These are phyloP conservation scores for Jacaranda copaia DNA, from an alignment of 257 asterid genomes.

Conservation along the genomic window DNA sequence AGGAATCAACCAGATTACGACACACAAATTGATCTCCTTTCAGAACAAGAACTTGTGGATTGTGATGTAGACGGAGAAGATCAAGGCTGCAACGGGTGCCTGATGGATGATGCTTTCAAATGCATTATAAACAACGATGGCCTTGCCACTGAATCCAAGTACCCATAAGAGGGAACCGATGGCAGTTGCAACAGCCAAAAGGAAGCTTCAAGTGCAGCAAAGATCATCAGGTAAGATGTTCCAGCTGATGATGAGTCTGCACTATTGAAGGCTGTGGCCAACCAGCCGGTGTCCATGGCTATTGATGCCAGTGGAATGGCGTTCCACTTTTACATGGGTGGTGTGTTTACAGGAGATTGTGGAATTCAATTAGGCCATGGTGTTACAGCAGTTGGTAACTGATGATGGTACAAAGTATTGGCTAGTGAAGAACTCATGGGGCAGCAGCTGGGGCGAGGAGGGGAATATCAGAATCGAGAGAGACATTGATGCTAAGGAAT, in stretches of 20 bases:
- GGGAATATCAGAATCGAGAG: slow-evolving; percentile 47
- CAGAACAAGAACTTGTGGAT: too few species aligned
- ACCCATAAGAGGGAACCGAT: slow-evolving; percentile 28
- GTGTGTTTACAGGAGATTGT: slow-evolving; percentile 39
- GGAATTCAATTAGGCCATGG: slow-evolving; percentile 37
- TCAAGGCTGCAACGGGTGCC: slow-evolving; percentile 34
- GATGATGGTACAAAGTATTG: slow-evolving; percentile 41
- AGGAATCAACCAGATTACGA: too few species aligned
- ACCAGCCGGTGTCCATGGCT: slow-evolving; percentile 24
- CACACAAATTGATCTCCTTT: too few species aligned
- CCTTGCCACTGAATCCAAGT: slow-evolving; percentile 17
- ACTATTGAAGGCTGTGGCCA: slow-evolving; percentile 36
- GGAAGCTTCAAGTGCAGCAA: slow-evolving; percentile 7
- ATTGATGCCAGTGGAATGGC: slow-evolving; percentile 21
- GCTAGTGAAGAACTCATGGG: slow-evolving; percentile 47
- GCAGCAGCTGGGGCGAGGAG: slow-evolving; percentile 45
- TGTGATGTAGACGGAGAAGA: slow-evolving; percentile 25
- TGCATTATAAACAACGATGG: slow-evolving; percentile 28
- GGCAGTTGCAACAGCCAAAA: slow-evolving; percentile 5
- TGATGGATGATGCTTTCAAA: slow-evolving; percentile 29
- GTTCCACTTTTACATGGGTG: slow-evolving; percentile 32
- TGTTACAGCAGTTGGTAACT: slow-evolving; percentile 33
- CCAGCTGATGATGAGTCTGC: slow-evolving; percentile 16
- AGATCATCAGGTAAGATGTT: slow-evolving; percentile 29
- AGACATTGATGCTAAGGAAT: slow-evolving; percentile 29